These are phyloP conservation scores for Physaria fendleri DNA, from an alignment of 345 rosid genomes.

Conservation along the genomic window DNA sequence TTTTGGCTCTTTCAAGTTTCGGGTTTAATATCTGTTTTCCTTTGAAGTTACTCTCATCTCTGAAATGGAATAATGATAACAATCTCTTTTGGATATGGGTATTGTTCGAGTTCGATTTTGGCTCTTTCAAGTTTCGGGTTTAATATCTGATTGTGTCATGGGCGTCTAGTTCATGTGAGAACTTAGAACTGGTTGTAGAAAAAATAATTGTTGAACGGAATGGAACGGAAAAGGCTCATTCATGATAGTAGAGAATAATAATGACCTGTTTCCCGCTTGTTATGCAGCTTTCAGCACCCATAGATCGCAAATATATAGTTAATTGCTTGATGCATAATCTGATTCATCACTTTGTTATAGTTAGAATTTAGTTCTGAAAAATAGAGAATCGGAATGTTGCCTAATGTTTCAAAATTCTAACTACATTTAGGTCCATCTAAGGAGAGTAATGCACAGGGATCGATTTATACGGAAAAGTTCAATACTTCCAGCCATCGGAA, in stretches of 20 bases:
- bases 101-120: no score
- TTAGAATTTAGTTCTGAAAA: constrained; percentile 2
- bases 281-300: no score
- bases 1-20: no score
- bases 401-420: constrained; percentile 16
- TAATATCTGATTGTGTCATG: no score
- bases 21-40: no score
- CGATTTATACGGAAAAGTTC: constrained; percentile 95
- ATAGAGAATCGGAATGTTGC: constrained; percentile 4
- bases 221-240: no score
- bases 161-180: constrained; percentile 5
- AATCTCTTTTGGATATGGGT: constrained; percentile 4
- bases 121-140: no score
- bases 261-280: no score
- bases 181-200: constrained; percentile 6
- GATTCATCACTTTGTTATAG: neutral
- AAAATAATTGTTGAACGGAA: neutral
- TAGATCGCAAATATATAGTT: no score
- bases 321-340: constrained; percentile 6
- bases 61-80: constrained; percentile 10
- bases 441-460: constrained; percentile 88
- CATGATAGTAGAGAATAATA: no score
- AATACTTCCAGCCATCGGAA: constrained; percentile 70
- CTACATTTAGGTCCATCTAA: constrained; percentile 66
- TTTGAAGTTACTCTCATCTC: neutral